Percentiles rank a stretch among this genome's conserved stretches.
Evolutionary conservation across 108 stramenopile genomes (phyloP).

Genomic region (Bacterosira constricta): DNA sequence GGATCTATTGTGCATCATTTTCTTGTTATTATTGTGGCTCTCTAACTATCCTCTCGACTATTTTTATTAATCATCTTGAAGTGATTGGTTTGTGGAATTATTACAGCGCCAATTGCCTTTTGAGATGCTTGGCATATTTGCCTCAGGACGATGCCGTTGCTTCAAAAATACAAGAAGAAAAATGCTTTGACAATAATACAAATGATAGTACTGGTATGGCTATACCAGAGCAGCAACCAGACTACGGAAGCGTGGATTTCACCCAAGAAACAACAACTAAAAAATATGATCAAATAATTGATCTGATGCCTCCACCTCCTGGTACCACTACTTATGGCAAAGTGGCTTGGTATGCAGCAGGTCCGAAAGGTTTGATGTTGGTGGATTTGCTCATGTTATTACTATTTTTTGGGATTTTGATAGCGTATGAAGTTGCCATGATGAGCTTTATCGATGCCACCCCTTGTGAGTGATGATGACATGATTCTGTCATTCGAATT

Average conservation of each 20-base stretch:
- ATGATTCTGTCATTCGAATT: too few relatives aligned
- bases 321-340: constrained; percentile 61
- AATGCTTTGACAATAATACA: too few relatives aligned
- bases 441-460: constrained; percentile 61
- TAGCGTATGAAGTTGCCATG: constrained; percentile 71
- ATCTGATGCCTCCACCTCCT: constrained; percentile 40
- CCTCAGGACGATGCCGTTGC: background rate
- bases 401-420: constrained; percentile 61
- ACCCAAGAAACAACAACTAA: background rate
- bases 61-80: too few relatives aligned
- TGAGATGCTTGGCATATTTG: constrained; percentile 41
- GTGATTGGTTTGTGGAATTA: constrained; percentile 75
- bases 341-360: constrained; percentile 76
- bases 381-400: constrained; percentile 67
- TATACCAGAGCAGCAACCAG: background rate
- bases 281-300: background rate
- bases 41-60: too few relatives aligned
- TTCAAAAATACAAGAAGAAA: too few relatives aligned
- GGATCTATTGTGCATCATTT: too few relatives aligned
- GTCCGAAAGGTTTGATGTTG: constrained; percentile 53
- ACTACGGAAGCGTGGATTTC: background rate
- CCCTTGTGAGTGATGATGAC: too few relatives aligned
- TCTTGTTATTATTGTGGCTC: too few relatives aligned
- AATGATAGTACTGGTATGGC: background rate
- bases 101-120: constrained; percentile 58